Percentiles rank a stretch among this genome's conserved stretches.
Conservation (phyloP, 768 basidiomycete genomes). For the Cystofilobasidium ferigula region DNA sequence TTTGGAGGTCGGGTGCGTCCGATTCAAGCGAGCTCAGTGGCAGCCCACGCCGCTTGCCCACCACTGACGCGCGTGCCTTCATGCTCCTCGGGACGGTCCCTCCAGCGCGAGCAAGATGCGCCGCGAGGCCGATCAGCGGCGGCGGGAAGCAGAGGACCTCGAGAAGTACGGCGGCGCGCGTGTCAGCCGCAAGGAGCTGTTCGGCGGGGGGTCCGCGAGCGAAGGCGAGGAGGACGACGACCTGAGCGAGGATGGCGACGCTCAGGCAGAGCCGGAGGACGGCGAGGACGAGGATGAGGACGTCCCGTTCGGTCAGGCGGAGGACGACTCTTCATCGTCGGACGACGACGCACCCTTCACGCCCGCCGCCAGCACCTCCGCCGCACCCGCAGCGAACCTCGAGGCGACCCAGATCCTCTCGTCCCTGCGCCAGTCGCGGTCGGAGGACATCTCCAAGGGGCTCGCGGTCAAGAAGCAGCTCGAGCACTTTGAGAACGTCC, state of each 20-base stretch:
- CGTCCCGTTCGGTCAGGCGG: constrained; percentile 7
- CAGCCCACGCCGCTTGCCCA: no score
- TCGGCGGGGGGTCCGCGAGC: constrained; percentile 1
- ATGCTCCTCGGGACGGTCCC: no score
- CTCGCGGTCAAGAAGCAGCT: constrained; percentile 25
- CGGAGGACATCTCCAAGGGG: constrained; percentile 21
- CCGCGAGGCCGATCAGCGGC: constrained; percentile 5
- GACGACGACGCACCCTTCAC: constrained; percentile 15
- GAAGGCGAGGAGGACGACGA: constrained; percentile 8
- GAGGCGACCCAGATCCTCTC: constrained; percentile 25
- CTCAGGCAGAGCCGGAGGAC: not conserved
- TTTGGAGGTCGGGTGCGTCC: constrained; percentile 23
- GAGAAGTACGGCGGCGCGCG: constrained; percentile 21
- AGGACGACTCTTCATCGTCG: not conserved
- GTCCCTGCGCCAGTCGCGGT: constrained; percentile 24
- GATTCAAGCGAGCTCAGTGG: no score
- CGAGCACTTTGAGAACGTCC: constrained; percentile 21
- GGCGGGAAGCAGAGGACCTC: constrained; percentile 13
- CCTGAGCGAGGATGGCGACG: constrained; percentile 8
- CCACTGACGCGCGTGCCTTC: no score
- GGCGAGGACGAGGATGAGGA: constrained; percentile 14
- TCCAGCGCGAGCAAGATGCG: constrained; percentile 10
- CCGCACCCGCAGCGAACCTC: not conserved
- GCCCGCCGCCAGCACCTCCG: not conserved
- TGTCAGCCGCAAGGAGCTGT: constrained; percentile 17